Base-by-base conservation (phyloP, 1,284 basidiomycete genomes). In the Ceratobasidium sp. region DNA sequence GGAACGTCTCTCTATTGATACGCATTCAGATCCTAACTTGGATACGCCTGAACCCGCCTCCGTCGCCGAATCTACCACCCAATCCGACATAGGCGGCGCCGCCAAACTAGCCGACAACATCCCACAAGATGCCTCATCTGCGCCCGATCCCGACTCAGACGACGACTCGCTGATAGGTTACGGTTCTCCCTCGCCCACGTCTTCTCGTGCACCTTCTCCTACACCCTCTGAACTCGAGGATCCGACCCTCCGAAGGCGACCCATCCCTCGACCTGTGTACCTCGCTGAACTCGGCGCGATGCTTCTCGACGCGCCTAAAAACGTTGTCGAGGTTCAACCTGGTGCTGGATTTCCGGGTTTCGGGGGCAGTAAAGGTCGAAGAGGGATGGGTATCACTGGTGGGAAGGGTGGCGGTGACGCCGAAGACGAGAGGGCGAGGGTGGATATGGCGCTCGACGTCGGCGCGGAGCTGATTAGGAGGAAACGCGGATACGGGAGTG, bases 131-230 rank as follows among this genome's bases (percentile, higher is more conserved):
- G 4, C 14, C 15, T 4, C 22, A 17, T 31, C 45, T 29, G 7
- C 19, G 9, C 79, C 73, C 64, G 80, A 77, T 77, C 79, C 73
- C 89, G 83, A 22, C 88, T 87, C 75, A 92, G 94, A 93, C 11
- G 93, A 95, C 78, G 95, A 96, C 81, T 95, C 94, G 0, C 82
- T 97, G 17, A 87, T 87, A 2, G 94, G 94, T 3, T 97, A 97
- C 80, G 87, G 86, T 1, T 91, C 81, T 0, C 64, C 88, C 2
- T 84, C 87, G 0, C 81, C 80, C 0, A 78, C 86, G 0, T 90
- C 92, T 14, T 93, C 94, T 2, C 90, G 93, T 8, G 90, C 93
- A 0, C 82, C 89, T 1, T 96, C 95, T 0, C 95, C 95, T 0
- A 92, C 92, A 0, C 90, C 89, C 0, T 90, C 90, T 1, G 93